These are phyloP conservation scores for Trichoderma guizhouense DNA, from an alignment of 2,329 filamentous ascomycete genomes.

Conservation along the genomic window DNA sequence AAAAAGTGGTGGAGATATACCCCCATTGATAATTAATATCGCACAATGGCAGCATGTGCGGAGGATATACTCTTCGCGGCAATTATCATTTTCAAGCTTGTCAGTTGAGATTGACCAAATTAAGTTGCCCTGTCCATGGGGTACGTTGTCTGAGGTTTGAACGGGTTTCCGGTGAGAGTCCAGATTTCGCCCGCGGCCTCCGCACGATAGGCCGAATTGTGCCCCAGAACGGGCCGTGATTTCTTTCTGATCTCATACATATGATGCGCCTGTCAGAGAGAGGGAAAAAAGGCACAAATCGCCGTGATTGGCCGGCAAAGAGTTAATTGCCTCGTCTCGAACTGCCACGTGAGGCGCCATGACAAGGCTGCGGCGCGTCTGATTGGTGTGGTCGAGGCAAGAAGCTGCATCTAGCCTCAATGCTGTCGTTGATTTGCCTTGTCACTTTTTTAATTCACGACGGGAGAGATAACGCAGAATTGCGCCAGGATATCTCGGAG, in stretches of 20 bases:
- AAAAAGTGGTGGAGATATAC: neutral
- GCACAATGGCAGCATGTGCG: neutral
- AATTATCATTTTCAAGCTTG: neutral
- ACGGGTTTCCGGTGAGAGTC: neutral
- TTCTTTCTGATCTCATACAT: neutral
- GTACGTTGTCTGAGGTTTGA: slow-evolving; percentile 2
- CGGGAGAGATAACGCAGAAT: neutral
- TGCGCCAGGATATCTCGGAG: slow-evolving; percentile 4
- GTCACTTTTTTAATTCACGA: neutral
- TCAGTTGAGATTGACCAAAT: neutral
- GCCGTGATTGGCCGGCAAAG: neutral
- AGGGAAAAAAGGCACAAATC: neutral
- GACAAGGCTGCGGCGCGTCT: slow-evolving; percentile 13
- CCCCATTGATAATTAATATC: neutral
- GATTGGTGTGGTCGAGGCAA: slow-evolving; percentile 1
- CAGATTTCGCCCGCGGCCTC: neutral
- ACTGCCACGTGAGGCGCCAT: slow-evolving; percentile 12
- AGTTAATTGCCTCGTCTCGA: slow-evolving; percentile 16
- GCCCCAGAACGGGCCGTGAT: neutral
- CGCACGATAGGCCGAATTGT: neutral
- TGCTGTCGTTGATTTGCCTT: neutral
- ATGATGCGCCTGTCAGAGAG: neutral
- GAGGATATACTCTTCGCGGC: neutral
- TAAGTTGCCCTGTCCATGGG: neutral
- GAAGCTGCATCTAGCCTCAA: neutral